Evolutionary conservation across 2,329 filamentous ascomycete genomes (phyloP).

Genomic region (Herpotrichia juniperi): DNA sequence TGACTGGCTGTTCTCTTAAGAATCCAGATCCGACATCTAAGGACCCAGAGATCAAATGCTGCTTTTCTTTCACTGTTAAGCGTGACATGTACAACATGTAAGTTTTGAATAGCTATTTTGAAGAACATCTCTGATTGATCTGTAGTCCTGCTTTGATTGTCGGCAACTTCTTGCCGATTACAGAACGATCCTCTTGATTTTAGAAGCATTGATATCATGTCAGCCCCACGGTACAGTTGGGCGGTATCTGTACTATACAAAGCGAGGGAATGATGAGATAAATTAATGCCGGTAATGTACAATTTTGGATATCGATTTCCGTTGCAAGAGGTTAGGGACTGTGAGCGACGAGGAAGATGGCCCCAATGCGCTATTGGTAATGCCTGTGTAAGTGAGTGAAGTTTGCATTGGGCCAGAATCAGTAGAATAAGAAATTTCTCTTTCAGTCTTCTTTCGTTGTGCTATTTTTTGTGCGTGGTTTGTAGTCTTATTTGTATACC

Average conservation of each 20-base stretch:
- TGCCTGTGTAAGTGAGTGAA: background rate
- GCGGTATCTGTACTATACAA: conserved; percentile 1
- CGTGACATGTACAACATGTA: conserved; percentile 96
- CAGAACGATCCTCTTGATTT: conserved; percentile 49
- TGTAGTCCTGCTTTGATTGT: conserved; percentile 84
- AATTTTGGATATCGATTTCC: background rate
- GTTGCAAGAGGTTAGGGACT: background rate
- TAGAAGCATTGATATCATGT: background rate
- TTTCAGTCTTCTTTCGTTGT: background rate
- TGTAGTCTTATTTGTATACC: background rate
- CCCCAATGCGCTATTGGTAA: background rate
- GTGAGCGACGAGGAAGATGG: background rate
- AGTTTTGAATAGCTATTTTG: conserved; percentile 46
- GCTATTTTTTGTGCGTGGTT: background rate
- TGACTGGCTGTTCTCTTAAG: conserved; percentile 92
- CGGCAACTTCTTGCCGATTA: conserved; percentile 93
- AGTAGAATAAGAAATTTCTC: background rate
- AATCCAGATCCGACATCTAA: conserved; percentile 67
- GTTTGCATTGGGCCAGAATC: background rate
- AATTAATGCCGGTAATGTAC: conserved; percentile 11
- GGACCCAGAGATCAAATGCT: conserved; percentile 82
- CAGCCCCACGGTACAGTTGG: background rate
- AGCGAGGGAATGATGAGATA: conserved; percentile 1
- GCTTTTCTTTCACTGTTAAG: conserved; percentile 96
- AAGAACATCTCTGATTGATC: conserved; percentile 37